Conservation (phyloP, 2,329 filamentous ascomycete genomes). For the Akanthomyces muscarius region DNA sequence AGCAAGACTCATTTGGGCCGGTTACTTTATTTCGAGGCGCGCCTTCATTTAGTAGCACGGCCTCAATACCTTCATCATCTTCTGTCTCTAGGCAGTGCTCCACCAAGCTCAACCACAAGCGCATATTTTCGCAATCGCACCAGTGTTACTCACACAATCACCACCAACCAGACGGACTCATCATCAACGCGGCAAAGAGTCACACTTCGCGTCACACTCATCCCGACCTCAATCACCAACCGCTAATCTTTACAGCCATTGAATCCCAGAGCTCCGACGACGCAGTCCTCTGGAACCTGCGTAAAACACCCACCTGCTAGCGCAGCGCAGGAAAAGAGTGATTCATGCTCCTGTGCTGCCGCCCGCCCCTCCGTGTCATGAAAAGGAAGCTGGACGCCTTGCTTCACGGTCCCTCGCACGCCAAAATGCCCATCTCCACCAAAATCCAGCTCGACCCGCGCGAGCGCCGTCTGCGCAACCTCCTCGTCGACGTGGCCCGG, state of each 20-base stretch:
- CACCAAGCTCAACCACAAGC: conserved; percentile 1
- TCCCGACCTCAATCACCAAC: not conserved
- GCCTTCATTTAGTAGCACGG: not conserved
- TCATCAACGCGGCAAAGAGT: conserved; percentile 5
- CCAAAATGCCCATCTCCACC: conserved; percentile 22
- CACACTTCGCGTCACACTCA: not conserved
- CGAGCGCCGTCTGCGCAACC: conserved; percentile 67
- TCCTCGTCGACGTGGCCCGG: conserved; percentile 77
- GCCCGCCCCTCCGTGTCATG: conserved; percentile 26
- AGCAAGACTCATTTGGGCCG: no score
- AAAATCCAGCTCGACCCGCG: conserved; percentile 57
- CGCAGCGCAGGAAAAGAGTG: not conserved
- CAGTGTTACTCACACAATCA: not conserved
- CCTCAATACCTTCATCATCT: not conserved
- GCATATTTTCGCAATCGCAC: conserved; percentile 6
- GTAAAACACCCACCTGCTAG: not conserved
- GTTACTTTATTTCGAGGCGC: no score
- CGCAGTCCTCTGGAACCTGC: conserved; percentile 13
- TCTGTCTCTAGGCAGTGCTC: not conserved
- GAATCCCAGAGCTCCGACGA: not conserved
- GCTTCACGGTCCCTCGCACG: conserved; percentile 22
- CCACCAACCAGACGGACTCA: not conserved
- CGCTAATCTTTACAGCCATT: not conserved
- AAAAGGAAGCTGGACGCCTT: conserved; percentile 33
- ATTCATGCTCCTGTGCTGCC: conserved; percentile 13